phyloP scores from a whole-genome alignment of 1,284 basidiomycete species.

The Ustilago loliicola region DNA sequence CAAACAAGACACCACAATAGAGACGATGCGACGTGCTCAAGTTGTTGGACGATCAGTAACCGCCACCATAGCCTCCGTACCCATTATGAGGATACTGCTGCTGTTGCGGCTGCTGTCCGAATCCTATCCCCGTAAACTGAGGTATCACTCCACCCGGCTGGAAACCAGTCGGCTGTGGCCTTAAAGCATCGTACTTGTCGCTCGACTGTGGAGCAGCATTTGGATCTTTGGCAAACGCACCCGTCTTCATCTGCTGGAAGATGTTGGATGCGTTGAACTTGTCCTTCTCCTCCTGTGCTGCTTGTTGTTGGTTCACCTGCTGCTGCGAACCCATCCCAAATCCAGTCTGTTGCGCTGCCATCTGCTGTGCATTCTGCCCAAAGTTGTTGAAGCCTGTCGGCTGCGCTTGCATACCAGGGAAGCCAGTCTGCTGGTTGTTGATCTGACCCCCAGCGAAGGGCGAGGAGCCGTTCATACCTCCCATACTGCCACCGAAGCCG shows the following conservation, averaged over 20 bases:
- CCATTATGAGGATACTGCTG: conserved; percentile 38
- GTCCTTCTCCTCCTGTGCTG: conserved; percentile 47
- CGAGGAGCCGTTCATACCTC: conserved; percentile 31
- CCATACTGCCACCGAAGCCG: conserved; percentile 28
- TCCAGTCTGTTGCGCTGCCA: conserved; percentile 56
- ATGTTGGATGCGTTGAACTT: conserved; percentile 65
- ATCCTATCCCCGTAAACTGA: conserved; percentile 49
- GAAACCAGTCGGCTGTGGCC: conserved; percentile 69
- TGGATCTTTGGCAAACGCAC: conserved; percentile 58
- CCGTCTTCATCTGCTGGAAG: conserved; percentile 68
- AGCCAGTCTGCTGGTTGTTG: conserved; percentile 56
- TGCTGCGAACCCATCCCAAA: conserved; percentile 54
- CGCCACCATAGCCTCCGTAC: conserved; percentile 42
- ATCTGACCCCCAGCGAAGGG: conserved; percentile 41
- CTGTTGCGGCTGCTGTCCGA: conserved; percentile 35
- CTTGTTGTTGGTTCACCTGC: conserved; percentile 48
- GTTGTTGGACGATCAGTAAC: conserved; percentile 13
- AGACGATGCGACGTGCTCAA: too few relatives aligned
- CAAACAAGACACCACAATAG: not conserved
- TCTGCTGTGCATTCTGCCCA: conserved; percentile 52
- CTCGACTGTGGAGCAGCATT: conserved; percentile 57
- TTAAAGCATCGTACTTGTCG: conserved; percentile 68
- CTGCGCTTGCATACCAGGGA: conserved; percentile 54
- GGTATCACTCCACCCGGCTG: conserved; percentile 65
- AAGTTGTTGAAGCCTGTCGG: conserved; percentile 40